Conservation (phyloP, 1,284 basidiomycete genomes). For the Mycosarcoma maydis region DNA sequence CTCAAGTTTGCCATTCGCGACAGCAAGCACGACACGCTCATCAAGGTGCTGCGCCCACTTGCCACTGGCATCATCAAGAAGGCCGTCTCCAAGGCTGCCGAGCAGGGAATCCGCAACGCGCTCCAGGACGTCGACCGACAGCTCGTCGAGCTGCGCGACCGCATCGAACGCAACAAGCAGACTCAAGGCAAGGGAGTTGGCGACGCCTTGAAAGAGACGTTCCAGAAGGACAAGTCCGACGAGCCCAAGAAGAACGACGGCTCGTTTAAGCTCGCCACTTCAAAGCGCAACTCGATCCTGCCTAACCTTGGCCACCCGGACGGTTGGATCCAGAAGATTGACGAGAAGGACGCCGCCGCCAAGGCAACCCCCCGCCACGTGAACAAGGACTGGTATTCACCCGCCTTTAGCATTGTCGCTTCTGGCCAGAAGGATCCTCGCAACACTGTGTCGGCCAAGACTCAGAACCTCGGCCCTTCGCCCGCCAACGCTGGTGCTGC, state of each 20-base stretch:
- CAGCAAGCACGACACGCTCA: constrained; percentile 87
- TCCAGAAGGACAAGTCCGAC: constrained; percentile 65
- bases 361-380: constrained; percentile 43
- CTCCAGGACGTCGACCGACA: constrained; percentile 88
- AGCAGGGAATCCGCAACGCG: constrained; percentile 79
- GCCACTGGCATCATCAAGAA: constrained; percentile 78
- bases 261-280: constrained; percentile 60
- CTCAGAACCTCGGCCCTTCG: constrained; percentile 45
- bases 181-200: constrained; percentile 45
- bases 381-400: constrained; percentile 75
- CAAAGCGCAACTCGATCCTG: constrained; percentile 62
- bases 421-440: constrained; percentile 45
- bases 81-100: constrained; percentile 85
- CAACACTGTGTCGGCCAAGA: constrained; percentile 43
- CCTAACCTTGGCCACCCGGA: constrained; percentile 74
- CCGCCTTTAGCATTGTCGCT: constrained; percentile 71
- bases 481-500: constrained; percentile 25
- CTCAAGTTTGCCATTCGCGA: constrained; percentile 92
- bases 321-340: constrained; percentile 77
- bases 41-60: constrained; percentile 76
- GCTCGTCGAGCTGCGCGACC: constrained; percentile 80
- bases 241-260: constrained; percentile 61
- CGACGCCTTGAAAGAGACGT: constrained; percentile 76
- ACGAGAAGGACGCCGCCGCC: constrained; percentile 73
- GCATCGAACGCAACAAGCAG: constrained; percentile 71